Evolutionary conservation across 2,329 filamentous ascomycete genomes (phyloP).

Genomic region (Graphiopsis chlorocephala): DNA sequence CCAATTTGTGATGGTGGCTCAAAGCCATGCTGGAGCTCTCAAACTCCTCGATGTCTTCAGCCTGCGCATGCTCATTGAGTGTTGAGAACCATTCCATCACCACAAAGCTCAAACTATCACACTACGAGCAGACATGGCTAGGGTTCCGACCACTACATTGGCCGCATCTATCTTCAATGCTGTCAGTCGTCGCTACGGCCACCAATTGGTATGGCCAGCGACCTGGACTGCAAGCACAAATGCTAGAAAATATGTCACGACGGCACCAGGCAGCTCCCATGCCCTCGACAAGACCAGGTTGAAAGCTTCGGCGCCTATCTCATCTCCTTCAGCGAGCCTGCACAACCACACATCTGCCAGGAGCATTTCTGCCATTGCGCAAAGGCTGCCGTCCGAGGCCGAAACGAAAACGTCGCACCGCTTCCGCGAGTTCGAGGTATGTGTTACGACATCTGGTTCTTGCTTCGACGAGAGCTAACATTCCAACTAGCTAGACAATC

Average conservation of each 20-base stretch:
- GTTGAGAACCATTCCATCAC: background rate
- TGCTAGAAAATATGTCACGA: background rate
- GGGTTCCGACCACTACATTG: background rate
- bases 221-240: background rate
- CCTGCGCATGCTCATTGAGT: background rate
- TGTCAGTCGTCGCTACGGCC: background rate
- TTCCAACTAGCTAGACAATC: conserved; percentile 17
- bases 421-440: conserved; percentile 25
- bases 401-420: conserved; percentile 17
- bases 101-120: background rate
- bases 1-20: background rate
- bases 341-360: background rate
- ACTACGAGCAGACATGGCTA: background rate
- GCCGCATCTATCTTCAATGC: background rate
- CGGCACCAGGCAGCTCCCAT: background rate
- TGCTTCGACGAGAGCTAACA: background rate
- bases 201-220: conserved; percentile 4
- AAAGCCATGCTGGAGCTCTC: background rate
- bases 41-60: background rate
- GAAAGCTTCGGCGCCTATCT: background rate
- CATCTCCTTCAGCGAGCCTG: background rate
- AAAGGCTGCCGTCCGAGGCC: conserved; percentile 18
- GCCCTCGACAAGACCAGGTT: background rate
- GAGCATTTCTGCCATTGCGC: conserved; percentile 18
- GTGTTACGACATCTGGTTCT: background rate